Conservation (phyloP, 257 asterid species). For the Voacanga thouarsii region DNA sequence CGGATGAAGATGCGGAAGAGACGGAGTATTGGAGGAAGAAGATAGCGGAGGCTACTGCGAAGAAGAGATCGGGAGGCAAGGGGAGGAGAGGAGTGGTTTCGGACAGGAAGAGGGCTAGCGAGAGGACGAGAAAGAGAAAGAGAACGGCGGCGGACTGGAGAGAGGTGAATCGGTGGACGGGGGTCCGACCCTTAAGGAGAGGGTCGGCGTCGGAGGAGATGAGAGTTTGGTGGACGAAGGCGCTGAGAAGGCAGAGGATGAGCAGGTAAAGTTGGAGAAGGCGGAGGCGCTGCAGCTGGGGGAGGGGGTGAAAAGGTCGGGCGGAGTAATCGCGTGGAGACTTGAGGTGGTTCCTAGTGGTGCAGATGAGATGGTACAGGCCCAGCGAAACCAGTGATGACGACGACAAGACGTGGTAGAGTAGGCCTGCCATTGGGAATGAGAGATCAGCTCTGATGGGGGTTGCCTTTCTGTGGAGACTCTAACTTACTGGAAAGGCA, state of each 20-base stretch:
- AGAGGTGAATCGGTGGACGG: conserved; percentile 72
- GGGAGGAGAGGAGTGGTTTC: conserved; percentile 70
- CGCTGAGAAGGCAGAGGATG: conserved; percentile 50
- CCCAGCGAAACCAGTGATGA: conserved; percentile 64
- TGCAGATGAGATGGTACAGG: conserved; percentile 66
- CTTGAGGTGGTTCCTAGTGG: conserved; percentile 69
- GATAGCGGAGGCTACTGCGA: conserved; percentile 58
- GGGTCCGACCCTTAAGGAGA: conserved; percentile 74
- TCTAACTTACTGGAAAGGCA: neutral
- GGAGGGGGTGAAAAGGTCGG: conserved; percentile 66
- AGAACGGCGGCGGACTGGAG: conserved; percentile 69
- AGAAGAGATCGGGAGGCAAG: conserved; percentile 61
- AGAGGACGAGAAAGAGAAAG: conserved; percentile 62
- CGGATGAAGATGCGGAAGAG: conserved; percentile 58
- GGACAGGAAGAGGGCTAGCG: conserved; percentile 50
- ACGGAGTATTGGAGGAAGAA: conserved; percentile 64
- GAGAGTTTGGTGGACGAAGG: conserved; percentile 53
- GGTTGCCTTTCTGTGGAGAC: neutral
- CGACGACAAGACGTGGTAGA: conserved; percentile 71
- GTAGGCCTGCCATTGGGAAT: conserved; percentile 56
- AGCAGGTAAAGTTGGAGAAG: conserved; percentile 59
- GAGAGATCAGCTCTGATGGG: no score
- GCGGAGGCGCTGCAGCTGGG: conserved; percentile 38
- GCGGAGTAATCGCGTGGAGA: conserved; percentile 76
- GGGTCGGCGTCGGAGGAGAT: conserved; percentile 72